Base-by-base conservation (phyloP, 768 basidiomycete genomes). In the Hypholoma sublateritium region DNA sequence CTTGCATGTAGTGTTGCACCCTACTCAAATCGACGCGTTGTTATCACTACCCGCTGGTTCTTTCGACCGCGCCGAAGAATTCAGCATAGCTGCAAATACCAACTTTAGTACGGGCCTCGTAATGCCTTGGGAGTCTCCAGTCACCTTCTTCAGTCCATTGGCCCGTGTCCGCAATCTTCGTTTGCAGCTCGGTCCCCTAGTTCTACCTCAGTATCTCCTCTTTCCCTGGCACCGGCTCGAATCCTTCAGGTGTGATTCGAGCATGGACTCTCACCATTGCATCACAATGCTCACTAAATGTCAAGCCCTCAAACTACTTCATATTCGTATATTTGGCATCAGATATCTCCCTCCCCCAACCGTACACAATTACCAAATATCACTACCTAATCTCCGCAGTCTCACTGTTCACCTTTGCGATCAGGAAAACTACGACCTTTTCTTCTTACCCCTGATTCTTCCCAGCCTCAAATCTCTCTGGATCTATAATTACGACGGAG, bases 201-300 rank as follows among this genome's bases (percentile, higher is more conserved):
- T 65, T 25, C 39, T 57, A 19, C 60, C 65, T 0, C 36, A 44
- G 11, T 36, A 49, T 11, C 55, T 63, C 35, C 35, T 50, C 34
- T 52, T 65, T 12, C 62, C 65, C 14, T 65, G 62, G 65, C 53
- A 59, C 17, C 56, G 55, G 17, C 54, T 65, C n/a, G 56, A 58
- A 50, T 53, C 54, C 4, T 57, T 65, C 36, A 55, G 54, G 36
- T 62, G 57, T 42, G 60, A 62, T 41, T 62, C 60, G 24, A 56
- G 54, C 28, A 39, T 62, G 3, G 49, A 56, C 28, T 46, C 55
- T 16, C 53, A 51, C 28, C 53, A 62, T 16, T 62, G 60, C 24
- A 58, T 48, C 45, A 41, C 43, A 25, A 43, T 62, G 22, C 53
- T 62, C 16, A 43, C 56, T 14, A 48, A 41, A 11, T 62, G 60